These are phyloP conservation scores for Pittosporum tobira DNA, from an alignment of 129 eudicot species.

Conservation along the genomic window DNA sequence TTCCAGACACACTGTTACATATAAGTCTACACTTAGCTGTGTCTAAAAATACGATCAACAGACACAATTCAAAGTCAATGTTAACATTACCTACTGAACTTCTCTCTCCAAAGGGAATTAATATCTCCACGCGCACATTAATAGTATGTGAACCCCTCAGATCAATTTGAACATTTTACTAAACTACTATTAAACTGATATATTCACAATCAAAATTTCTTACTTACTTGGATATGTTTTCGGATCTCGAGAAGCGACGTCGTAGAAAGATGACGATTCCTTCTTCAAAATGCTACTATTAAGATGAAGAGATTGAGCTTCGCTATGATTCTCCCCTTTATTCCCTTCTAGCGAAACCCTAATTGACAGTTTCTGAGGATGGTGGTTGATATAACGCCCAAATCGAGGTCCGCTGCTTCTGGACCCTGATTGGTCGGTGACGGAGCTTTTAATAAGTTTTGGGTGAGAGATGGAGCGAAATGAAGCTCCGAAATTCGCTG, in stretches of 20 bases:
- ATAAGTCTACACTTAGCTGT: no score
- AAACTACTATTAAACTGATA: no score
- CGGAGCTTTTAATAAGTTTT: slow-evolving; percentile 3
- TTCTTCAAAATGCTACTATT: not conserved
- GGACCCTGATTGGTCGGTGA: slow-evolving; percentile 3
- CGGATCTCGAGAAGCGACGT: slow-evolving; percentile 6
- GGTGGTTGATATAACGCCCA: not conserved
- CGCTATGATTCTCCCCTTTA: not conserved
- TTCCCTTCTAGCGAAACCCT: slow-evolving; percentile 11
- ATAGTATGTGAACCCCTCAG: no score
- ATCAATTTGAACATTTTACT: no score
- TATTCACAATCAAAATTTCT: not conserved
- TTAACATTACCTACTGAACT: no score
- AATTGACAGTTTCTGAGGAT: not conserved
- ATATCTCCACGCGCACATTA: no score
- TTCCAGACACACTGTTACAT: no score
- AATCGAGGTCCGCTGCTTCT: not conserved
- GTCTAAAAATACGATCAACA: no score
- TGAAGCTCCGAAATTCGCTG: slow-evolving; percentile 17
- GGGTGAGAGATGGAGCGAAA: slow-evolving; percentile 1
- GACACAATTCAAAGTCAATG: no score
- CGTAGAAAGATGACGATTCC: not conserved
- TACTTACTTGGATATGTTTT: slow-evolving; percentile 9
- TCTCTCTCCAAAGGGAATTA: no score
- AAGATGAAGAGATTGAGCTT: not conserved